These are phyloP conservation scores for Plantago elongata DNA, from an alignment of 257 asterid genomes.

Conservation along the genomic window DNA sequence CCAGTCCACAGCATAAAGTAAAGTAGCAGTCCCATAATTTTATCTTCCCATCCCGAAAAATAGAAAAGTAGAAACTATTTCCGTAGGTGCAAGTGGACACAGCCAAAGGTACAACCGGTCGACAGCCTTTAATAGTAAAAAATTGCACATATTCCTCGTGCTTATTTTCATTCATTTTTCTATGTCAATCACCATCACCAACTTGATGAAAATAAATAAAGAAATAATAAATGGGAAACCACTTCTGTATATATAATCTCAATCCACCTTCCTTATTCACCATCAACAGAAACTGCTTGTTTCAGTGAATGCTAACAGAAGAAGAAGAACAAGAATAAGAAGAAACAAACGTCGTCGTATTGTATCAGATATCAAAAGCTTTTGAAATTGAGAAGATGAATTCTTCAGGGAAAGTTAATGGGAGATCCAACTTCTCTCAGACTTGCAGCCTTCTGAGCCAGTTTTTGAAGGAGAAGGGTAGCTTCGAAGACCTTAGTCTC, in stretches of 20 bases:
- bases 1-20: neutral
- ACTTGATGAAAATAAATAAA: neutral
- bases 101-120: neutral
- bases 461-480: conserved; percentile 69
- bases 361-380: too few species aligned
- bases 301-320: neutral
- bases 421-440: conserved; percentile 60
- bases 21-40: neutral
- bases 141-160: conserved; percentile 62
- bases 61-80: neutral
- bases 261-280: neutral
- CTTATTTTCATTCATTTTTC: conserved; percentile 5
- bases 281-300: neutral
- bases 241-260: neutral
- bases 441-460: conserved; percentile 67
- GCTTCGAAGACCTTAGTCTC: conserved; percentile 62
- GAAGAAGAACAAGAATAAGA: too few species aligned
- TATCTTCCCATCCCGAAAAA: neutral
- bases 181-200: conserved; percentile 3
- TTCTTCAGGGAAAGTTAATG: conserved; percentile 43
- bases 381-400: conserved; percentile 23
- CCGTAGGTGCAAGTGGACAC: neutral
- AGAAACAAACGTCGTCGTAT: conserved; percentile 29
- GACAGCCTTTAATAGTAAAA: conserved; percentile 2
- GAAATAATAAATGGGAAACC: neutral